Conservation (phyloP, 1,139 yeast species). For the Hyphopichia fennica region DNA sequence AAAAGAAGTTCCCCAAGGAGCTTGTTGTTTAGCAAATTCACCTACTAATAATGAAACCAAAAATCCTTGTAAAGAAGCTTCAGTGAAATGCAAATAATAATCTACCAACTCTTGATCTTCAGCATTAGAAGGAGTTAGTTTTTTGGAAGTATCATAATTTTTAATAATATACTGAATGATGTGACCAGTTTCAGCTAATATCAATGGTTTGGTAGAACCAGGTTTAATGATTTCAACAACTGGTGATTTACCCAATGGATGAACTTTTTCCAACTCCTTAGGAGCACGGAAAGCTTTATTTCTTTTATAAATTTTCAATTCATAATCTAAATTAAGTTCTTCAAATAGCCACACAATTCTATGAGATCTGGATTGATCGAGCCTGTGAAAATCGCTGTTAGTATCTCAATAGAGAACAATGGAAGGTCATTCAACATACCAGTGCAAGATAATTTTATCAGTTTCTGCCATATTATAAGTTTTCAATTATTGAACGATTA, state of each 20-base stretch:
- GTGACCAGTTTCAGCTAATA: constrained; percentile 41
- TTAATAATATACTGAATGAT: constrained; percentile 32
- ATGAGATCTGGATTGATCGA: constrained; percentile 38
- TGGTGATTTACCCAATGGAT: constrained; percentile 45
- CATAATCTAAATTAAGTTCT: constrained; percentile 31
- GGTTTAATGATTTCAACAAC: constrained; percentile 32
- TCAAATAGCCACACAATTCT: constrained; percentile 42
- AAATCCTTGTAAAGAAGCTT: constrained; percentile 37
- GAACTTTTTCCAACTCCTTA: constrained; percentile 29
- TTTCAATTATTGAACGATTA: not conserved
- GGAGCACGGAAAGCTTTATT: constrained; percentile 34
- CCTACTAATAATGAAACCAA: constrained; percentile 34
- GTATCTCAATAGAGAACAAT: not conserved
- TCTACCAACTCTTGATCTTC: constrained; percentile 29
- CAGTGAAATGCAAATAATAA: constrained; percentile 41
- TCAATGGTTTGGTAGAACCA: constrained; percentile 13
- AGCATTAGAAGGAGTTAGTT: constrained; percentile 23
- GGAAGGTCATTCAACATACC: constrained; percentile 5
- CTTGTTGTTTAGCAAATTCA: constrained; percentile 21
- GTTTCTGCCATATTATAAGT: not conserved
- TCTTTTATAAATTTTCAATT: constrained; percentile 32
- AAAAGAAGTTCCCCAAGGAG: constrained; percentile 29
- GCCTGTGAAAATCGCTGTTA: constrained; percentile 20
- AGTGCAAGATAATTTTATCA: constrained; percentile 7
- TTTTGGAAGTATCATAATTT: constrained; percentile 27